phyloP scores from a whole-genome alignment of 2,329 filamentous ascomycete genomes.

The Phialocephala sp. region DNA sequence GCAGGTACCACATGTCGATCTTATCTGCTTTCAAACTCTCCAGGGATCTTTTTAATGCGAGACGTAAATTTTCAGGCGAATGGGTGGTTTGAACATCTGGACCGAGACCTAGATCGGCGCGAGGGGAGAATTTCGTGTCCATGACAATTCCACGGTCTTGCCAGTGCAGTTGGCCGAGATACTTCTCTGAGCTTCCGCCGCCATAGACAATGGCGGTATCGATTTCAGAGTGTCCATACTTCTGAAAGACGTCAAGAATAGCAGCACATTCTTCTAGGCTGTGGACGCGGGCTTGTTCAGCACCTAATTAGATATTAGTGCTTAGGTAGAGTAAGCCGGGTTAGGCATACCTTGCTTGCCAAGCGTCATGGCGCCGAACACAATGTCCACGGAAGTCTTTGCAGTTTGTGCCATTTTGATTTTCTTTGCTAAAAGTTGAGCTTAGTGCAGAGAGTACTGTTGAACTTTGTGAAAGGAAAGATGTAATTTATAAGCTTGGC shows the following conservation, averaged over 20 bases:
- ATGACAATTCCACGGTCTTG: constrained; percentile 62
- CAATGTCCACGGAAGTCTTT: constrained; percentile 17
- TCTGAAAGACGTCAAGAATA: constrained; percentile 67
- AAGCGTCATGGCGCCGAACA: constrained; percentile 37
- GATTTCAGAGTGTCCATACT: constrained; percentile 71
- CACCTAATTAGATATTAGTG: constrained; percentile 25
- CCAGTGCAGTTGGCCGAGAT: constrained; percentile 63
- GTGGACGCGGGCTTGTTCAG: constrained; percentile 40
- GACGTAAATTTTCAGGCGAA: constrained; percentile 55
- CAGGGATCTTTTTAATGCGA: constrained; percentile 55
- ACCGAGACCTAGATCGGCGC: not conserved
- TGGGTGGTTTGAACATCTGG: constrained; percentile 43
- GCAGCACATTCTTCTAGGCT: constrained; percentile 54
- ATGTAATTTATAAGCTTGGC: not conserved
- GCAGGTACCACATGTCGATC: constrained; percentile 40
- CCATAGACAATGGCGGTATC: constrained; percentile 73
- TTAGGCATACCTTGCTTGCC: constrained; percentile 18
- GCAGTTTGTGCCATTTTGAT: not conserved
- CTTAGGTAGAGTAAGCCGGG: not conserved
- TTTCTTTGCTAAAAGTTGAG: not conserved
- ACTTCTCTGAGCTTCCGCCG: constrained; percentile 67
- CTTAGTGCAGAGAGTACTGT: not conserved
- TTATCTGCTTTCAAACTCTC: constrained; percentile 58
- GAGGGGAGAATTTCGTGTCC: constrained; percentile 58
- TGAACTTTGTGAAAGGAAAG: not conserved